Base-by-base conservation (phyloP, 208 protist genomes). In the Tritrichomonas foetus region DNA sequence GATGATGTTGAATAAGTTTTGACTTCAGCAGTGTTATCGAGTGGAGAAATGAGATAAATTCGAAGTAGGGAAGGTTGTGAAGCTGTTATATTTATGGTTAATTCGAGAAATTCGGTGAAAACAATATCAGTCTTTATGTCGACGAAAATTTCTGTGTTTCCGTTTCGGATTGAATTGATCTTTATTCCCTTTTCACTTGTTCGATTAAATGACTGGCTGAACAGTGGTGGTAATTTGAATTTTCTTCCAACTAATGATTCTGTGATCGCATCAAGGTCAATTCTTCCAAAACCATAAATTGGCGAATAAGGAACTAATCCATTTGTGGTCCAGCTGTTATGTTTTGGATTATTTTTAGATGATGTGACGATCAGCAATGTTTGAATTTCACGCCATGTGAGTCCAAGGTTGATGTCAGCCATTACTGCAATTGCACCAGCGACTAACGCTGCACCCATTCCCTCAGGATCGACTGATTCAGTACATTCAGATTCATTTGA, bases 381-480 rank as follows among this genome's bases (percentile, higher is more conserved):
- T 44, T 82, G 74, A 30, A 82, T 41, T 22, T 82, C 74, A n/a
- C 74, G 74, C 74, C 74, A 82, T 9, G 74, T 82, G 0, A 82
- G 30, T 33, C 41, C 14, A n/a, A 41, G 74, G 1, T 82, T 30
- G 27, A 47, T 3, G 0, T 53, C 41, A 47, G 50, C 27, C 0
- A 82, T 53, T 30, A 82, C 0, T 22, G 74, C 74, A 53, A 82
- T 30, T 53, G 41, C 41, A 0, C 74, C 74, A n/a, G 74, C 33
- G 9, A 82, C 41, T n/a, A n/a, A 50, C 20, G 11, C 1, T 33
- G 74, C 74, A 8, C 74, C 74, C n/a, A 1, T n/a, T 25, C 22
- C 22, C 11, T 0, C 2, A 8, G 74, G 74, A 50, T 75, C 69
- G 20, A 2, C 13, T 5, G 5, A 30, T 30, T 82, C 11, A 14